Evolutionary conservation across 1,284 basidiomycete species (phyloP), one percentile per base, ranked within the genome.

Genomic region (Rhodotorula sp.): DNA sequence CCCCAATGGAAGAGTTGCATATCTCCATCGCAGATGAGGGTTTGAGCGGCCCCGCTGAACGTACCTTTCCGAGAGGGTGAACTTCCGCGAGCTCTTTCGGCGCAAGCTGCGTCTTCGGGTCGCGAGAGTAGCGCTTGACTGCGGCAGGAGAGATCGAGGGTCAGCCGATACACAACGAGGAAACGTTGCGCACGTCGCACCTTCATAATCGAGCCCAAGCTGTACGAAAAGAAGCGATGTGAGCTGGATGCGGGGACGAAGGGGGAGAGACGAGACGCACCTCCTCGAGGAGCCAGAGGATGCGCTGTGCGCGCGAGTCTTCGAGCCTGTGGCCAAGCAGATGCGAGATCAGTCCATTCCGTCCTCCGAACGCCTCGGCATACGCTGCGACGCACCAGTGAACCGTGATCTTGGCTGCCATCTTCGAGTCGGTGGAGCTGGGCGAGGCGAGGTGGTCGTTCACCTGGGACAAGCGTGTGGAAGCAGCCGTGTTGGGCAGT

Each of bases 201-300:
- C 18, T 9, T 58, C 54, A 26, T 40, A 60, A 2, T 40, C 34
- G 24, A 62, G 16, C 5, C n/a, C 50, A 24, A 64, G 53, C 46
- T 54, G 13, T 16, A 9, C 11, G 10, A 28, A 55, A 26, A 28
- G 1, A 11, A n/a, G 20, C 2, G 5, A 4, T 13, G 47, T 57
- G 20, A 47, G 53, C 31, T 7, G 6, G 16, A 30, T 13, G 20
- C 7, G 30, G 20, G 16, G 6, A n/a, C 24, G 54, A 22, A 20
- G 47, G 24, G 26, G 10, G 18, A 28, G 18, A 7, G n/a, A 11
- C 44, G 31, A 53, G 22, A 18, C 64, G 57, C n/a, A 71, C 67
- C 69, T 74, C 61, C 31, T 76, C 72, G 2, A 76, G 64, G 0
- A 76, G 64, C 75, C 75, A 76, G 5, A 76, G 48, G 55, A 76